phyloP scores from a whole-genome alignment of 257 asterid genomes.

The Solanum infundibuliforme region DNA sequence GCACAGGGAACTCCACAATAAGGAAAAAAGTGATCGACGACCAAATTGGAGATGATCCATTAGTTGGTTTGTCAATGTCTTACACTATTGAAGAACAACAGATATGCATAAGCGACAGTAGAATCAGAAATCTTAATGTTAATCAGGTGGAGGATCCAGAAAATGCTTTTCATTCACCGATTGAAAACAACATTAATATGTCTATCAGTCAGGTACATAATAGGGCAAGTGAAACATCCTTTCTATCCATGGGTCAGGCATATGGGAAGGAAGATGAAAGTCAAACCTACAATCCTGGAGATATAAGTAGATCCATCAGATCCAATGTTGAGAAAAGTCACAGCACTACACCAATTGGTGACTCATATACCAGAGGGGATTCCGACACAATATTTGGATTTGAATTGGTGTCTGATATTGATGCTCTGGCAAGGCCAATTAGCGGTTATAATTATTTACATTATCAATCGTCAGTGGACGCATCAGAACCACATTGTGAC shows the following conservation, averaged over 20 bases:
- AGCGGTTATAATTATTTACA: slow-evolving; percentile 48
- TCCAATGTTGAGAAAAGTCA: slow-evolving; percentile 38
- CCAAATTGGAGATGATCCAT: slow-evolving; percentile 40
- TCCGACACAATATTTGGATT: slow-evolving; percentile 37
- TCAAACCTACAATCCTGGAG: slow-evolving; percentile 36
- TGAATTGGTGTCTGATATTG: slow-evolving; percentile 57
- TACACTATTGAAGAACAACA: slow-evolving; percentile 56
- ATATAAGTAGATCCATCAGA: slow-evolving; percentile 3
- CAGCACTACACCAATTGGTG: slow-evolving; percentile 25
- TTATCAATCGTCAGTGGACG: slow-evolving; percentile 50
- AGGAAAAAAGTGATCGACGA: slow-evolving; percentile 22
- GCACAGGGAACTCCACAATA: slow-evolving; percentile 22
- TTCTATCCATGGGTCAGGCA: slow-evolving; percentile 41
- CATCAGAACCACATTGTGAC: slow-evolving; percentile 32
- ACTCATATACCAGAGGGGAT: slow-evolving; percentile 39
- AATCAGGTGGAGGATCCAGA: slow-evolving; percentile 65
- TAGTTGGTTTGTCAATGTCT: slow-evolving; percentile 67
- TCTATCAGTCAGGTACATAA: slow-evolving; percentile 43
- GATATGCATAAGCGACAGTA: slow-evolving; percentile 38
- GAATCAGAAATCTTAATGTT: slow-evolving; percentile 55
- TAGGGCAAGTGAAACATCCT: slow-evolving; percentile 36
- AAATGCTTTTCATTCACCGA: slow-evolving; percentile 24
- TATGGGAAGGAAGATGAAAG: slow-evolving; percentile 51
- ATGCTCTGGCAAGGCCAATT: slow-evolving; percentile 47
- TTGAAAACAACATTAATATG: slow-evolving; percentile 30